phyloP scores from a whole-genome alignment of 2,329 filamentous ascomycete species.

The Aspergillus amoenus region DNA sequence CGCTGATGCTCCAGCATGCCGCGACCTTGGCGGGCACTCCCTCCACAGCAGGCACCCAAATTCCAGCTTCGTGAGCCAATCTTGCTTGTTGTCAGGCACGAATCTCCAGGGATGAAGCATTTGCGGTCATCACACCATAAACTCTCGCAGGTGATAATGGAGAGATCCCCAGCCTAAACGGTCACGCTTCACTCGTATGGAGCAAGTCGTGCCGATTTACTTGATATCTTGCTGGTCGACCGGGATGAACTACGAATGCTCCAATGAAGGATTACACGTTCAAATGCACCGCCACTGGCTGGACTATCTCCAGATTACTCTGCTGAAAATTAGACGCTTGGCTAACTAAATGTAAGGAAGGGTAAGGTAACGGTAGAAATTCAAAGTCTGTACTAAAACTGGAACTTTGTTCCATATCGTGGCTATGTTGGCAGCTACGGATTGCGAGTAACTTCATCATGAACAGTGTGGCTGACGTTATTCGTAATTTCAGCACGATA shows the following conservation, averaged over 20 bases:
- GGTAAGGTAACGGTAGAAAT: too few relatives aligned
- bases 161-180: not conserved
- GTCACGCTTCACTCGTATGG: not conserved
- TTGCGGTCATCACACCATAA: not conserved
- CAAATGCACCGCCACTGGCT: constrained; percentile 2
- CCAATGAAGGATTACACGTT: not conserved
- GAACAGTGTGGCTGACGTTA: not conserved
- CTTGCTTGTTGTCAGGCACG: not conserved
- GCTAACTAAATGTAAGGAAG: too few relatives aligned
- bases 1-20: not conserved
- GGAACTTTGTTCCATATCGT: not conserved
- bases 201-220: not conserved
- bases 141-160: not conserved
- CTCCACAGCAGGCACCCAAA: constrained; percentile 1
- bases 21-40: not conserved
- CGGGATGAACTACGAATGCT: too few relatives aligned
- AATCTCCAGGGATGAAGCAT: not conserved
- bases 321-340: too few relatives aligned
- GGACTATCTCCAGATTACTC: not conserved
- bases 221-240: not conserved
- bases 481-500: not conserved
- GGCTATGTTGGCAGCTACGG: too few relatives aligned
- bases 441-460: not conserved
- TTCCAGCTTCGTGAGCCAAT: not conserved
- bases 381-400: not conserved